Evolutionary conservation across 768 basidiomycete genomes (phyloP), one percentile per base, ranked within the genome.

Genomic region (Mycena rosella): DNA sequence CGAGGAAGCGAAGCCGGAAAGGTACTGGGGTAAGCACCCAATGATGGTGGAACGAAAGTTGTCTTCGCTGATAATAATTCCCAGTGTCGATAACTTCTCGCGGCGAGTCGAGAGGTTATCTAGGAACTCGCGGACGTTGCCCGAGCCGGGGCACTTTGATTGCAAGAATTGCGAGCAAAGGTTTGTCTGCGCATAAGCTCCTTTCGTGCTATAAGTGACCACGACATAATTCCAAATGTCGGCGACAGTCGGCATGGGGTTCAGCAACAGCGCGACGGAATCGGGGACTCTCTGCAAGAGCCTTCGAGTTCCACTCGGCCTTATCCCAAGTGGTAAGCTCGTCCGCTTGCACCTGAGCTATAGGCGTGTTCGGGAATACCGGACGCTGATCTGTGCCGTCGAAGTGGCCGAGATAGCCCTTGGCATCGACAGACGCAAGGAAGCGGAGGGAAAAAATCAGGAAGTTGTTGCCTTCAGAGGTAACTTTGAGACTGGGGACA

Each of bases 11-110:
- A 63, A 70, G 26, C 15, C 27, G 44, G 71, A n/a, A 36, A 69
- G 17, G 34, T 60, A 56, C 34, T 54, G 30, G 17, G 64, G 65
- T 10, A 61, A 15, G 38, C 42, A 69, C 27, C 27, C 15, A 29
- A 72, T 63, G 45, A 73, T 67, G 34, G 65, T 70, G 26, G 63
- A 66, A n/a, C 63, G 38, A 34, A 62, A 69, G 27, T 74, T 65
- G 10, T 61, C 48, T 27, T 59, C 36, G 54, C 56, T 40, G 59
- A 63, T 60, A n/a, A n/a, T 40, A 15, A 60, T 18, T 5, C 59
- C 59, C 32, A 38, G 30, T 9, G 59, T 60, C 3, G 57, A 15
- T 20, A 59, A 17, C 18, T 20, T 14, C 45, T 60, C 60, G 48
- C 49, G 48, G 22, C 13, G 30, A 27, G 47, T 40, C 1, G 49